Conservation (phyloP, 257 asterid species). For the Oldenlandia corymbosa region DNA sequence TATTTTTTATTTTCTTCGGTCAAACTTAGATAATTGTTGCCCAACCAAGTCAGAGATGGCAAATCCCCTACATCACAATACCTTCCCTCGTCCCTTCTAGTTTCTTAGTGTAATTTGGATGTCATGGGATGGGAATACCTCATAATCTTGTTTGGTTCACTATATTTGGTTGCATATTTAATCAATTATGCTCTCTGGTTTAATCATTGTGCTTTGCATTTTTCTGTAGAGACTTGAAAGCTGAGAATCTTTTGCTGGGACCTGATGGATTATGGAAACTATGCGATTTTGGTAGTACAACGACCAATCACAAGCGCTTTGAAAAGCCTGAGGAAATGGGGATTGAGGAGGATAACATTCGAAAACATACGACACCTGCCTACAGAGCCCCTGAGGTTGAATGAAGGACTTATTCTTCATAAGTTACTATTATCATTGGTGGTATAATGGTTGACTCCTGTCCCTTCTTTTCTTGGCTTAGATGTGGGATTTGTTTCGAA, state of each 20-base stretch:
- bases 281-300: conserved; percentile 93
- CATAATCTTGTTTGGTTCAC: not conserved
- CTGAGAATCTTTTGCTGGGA: conserved; percentile 92
- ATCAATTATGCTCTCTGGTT: not conserved
- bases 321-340: conserved; percentile 99
- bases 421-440: conserved; percentile 27
- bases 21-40: not conserved
- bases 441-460: conserved; percentile 38
- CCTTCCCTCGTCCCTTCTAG: not conserved
- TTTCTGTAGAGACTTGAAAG: conserved; percentile 78
- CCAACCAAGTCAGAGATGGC: not conserved
- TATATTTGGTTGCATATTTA: not conserved
- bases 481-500: conserved; percentile 97
- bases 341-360: conserved; percentile 90
- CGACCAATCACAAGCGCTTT: conserved; percentile 92
- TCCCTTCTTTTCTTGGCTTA: conserved; percentile 44
- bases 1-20: too few relatives aligned
- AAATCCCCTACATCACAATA: not conserved
- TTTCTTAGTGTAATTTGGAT: not conserved
- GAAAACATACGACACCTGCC: conserved; percentile 98
- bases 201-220: conserved; percentile 25
- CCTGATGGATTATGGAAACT: conserved; percentile 94
- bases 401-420: conserved; percentile 28
- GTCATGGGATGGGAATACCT: not conserved
- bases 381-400: conserved; percentile 99